Percentiles rank a stretch among this genome's conserved stretches.
Conservation (phyloP, 1,139 yeast genomes). For the Protomyces gravidus region DNA sequence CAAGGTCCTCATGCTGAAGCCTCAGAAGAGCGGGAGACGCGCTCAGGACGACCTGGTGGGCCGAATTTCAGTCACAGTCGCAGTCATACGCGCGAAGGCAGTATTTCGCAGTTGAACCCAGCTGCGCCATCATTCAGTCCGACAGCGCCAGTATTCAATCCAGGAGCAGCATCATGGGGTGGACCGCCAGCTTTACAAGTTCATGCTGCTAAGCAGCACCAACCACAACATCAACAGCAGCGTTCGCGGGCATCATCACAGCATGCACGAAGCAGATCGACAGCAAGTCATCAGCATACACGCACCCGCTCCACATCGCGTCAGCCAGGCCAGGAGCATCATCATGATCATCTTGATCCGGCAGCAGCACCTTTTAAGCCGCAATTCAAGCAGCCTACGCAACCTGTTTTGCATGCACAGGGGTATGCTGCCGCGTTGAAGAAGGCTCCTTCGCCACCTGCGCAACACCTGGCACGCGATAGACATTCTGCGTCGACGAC, state of each 20-base stretch:
- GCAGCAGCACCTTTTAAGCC: conserved; percentile 21
- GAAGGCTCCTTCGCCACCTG: conserved; percentile 21
- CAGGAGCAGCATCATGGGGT: conserved; percentile 10
- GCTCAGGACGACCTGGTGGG: conserved; percentile 4
- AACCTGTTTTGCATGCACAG: conserved; percentile 15
- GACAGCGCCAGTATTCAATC: conserved; percentile 21
- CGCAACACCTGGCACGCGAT: too few species aligned
- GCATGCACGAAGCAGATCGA: conserved; percentile 19
- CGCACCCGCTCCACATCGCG: conserved; percentile 7
- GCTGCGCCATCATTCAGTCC: conserved; percentile 17
- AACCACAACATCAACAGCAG: background rate
- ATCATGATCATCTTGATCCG: conserved; percentile 16
- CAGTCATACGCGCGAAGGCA: background rate
- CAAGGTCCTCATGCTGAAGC: background rate
- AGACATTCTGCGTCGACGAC: too few species aligned
- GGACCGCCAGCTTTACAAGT: conserved; percentile 4
- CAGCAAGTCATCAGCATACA: background rate
- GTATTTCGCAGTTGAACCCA: background rate
- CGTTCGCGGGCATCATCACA: conserved; percentile 6
- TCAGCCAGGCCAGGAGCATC: conserved; percentile 1
- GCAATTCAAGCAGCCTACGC: conserved; percentile 25
- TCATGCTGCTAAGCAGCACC: background rate
- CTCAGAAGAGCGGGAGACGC: background rate
- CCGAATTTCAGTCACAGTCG: background rate
- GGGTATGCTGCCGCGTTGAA: conserved; percentile 26